Percentiles rank a stretch among this genome's conserved stretches.
These are phyloP conservation scores for Populus ilicifolia DNA, from an alignment of 345 rosid genomes.

Conservation along the genomic window DNA sequence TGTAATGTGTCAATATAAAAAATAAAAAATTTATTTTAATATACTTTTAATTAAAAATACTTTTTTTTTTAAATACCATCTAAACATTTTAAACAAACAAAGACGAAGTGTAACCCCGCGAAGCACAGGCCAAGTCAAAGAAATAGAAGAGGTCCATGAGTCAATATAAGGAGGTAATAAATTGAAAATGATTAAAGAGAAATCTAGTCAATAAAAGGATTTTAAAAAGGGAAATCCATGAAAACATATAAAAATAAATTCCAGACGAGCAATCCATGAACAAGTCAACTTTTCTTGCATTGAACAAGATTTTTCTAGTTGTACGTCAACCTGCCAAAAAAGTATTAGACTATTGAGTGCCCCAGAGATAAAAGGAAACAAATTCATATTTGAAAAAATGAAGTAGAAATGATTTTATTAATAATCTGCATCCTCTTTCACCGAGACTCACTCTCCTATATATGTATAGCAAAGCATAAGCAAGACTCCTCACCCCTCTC, in stretches of 20 bases:
- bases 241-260: background rate
- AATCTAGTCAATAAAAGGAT: background rate
- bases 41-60: too few relatives aligned
- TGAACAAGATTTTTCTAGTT: conserved; percentile 11
- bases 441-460: background rate
- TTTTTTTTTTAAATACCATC: too few relatives aligned
- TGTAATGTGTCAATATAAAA: background rate
- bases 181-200: background rate
- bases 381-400: background rate
- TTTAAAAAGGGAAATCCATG: background rate
- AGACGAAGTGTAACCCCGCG: too few relatives aligned
- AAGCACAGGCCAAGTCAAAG: too few relatives aligned
- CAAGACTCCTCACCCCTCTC: background rate
- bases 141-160: background rate
- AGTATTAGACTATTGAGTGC: background rate
- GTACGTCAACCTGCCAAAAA: background rate
- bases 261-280: background rate
- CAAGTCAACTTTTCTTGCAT: conserved; percentile 6
- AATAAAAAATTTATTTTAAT: background rate
- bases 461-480: background rate
- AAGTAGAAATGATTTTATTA: background rate
- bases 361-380: background rate
- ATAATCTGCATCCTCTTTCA: background rate
- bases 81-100: too few relatives aligned
- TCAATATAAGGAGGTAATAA: background rate